Conservation (phyloP, 192 early-diverging fungal genomes). For the Funneliformis geosporum region DNA sequence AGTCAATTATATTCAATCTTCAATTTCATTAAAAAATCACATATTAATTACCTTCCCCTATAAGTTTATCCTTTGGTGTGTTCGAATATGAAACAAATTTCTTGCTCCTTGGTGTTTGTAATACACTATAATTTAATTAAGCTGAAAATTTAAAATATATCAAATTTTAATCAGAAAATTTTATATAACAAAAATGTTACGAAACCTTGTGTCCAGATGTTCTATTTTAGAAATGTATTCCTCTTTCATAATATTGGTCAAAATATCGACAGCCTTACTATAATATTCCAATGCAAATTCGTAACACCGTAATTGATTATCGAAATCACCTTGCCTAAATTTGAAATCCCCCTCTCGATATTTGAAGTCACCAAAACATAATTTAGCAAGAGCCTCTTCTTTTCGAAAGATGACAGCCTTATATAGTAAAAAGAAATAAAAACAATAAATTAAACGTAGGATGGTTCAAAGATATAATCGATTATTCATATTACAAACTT, state of each 20-base stretch:
- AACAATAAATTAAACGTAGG: neutral
- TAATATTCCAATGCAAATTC: slow-evolving; percentile 55
- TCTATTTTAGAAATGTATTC: slow-evolving; percentile 57
- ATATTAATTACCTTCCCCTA: slow-evolving; percentile 3
- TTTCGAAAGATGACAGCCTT: slow-evolving; percentile 25
- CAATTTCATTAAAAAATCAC: neutral
- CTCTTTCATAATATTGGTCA: slow-evolving; percentile 56
- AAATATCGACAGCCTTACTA: slow-evolving; percentile 45
- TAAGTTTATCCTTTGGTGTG: neutral
- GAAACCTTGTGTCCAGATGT: slow-evolving; percentile 43
- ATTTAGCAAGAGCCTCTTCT: slow-evolving; percentile 20
- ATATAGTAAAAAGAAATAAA: neutral
- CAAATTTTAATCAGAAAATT: neutral
- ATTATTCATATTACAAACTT: neutral
- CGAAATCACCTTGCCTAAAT: slow-evolving; percentile 47
- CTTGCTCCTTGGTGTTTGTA: slow-evolving; percentile 55
- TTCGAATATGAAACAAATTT: slow-evolving; percentile 23
- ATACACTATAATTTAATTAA: slow-evolving; percentile 33
- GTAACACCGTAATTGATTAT: slow-evolving; percentile 40
- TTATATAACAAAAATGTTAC: neutral
- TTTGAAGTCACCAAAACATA: slow-evolving; percentile 50
- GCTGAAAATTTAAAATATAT: too few species aligned
- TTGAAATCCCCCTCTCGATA: slow-evolving; percentile 33
- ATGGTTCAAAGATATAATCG: neutral
- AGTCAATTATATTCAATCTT: neutral